A percentile compares a stretch with the other conserved stretches of the same genome.
These are phyloP conservation scores for Aspergillus niger DNA, from an alignment of 2,329 filamentous ascomycete genomes.

Conservation along the genomic window DNA sequence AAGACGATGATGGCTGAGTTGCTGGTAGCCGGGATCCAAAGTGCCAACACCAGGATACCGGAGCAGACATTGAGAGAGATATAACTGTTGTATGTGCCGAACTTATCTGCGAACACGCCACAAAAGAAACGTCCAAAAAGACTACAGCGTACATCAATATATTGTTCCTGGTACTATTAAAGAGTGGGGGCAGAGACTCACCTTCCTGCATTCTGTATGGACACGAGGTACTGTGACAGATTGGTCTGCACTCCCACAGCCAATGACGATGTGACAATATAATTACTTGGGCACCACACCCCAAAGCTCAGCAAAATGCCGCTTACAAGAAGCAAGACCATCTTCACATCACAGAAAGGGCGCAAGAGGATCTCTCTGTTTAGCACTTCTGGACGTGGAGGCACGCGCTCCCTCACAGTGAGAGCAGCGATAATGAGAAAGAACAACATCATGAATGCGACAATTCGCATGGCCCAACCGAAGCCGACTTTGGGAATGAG, in stretches of 20 bases:
- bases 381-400: conserved; percentile 23
- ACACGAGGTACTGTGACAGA: conserved; percentile 22
- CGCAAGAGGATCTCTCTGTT: conserved; percentile 7
- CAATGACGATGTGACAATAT: conserved; percentile 21
- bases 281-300: conserved; percentile 31
- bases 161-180: background rate
- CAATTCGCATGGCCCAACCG: conserved; percentile 57
- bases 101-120: conserved; percentile 17
- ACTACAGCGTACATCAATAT: conserved; percentile 6
- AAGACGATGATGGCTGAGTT: conserved; percentile 64
- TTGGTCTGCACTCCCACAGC: conserved; percentile 18
- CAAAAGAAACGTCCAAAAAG: conserved; percentile 23
- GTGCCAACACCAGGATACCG: conserved; percentile 18
- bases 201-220: conserved; percentile 25
- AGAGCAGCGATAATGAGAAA: conserved; percentile 54
- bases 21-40: conserved; percentile 37
- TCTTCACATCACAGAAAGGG: conserved; percentile 29
- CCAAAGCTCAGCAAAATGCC: conserved; percentile 32
- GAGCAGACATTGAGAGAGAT: conserved; percentile 12
- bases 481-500: conserved; percentile 55
- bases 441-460: conserved; percentile 61
- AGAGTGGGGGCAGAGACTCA: background rate
- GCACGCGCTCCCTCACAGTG: conserved; percentile 51
- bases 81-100: conserved; percentile 24
- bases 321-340: conserved; percentile 25